These are phyloP conservation scores for Aspergillus ochraceoroseus DNA, from an alignment of 2,329 filamentous ascomycete genomes.

Conservation along the genomic window DNA sequence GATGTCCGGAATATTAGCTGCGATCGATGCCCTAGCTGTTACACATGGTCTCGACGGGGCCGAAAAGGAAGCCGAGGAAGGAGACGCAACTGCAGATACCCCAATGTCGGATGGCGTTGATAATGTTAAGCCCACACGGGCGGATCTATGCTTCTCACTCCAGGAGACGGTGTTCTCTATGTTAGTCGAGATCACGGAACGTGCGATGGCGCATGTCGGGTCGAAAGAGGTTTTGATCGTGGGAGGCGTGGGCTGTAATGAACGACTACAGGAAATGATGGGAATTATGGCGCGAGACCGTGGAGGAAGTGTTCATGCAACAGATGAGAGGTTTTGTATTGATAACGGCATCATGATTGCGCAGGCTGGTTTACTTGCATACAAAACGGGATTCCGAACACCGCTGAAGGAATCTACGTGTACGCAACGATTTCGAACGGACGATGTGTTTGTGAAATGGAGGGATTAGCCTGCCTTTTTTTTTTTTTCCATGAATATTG, in stretches of 20 bases:
- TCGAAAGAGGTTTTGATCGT: conserved; percentile 88
- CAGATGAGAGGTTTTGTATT: conserved; percentile 96
- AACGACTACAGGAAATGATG: conserved; percentile 97
- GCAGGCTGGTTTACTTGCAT: conserved; percentile 84
- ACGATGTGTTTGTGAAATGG: conserved; percentile 77
- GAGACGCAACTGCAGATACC: conserved; percentile 19
- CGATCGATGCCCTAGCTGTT: conserved; percentile 72
- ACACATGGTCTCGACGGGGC: conserved; percentile 36
- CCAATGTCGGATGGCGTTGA: conserved; percentile 26
- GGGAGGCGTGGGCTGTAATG: conserved; percentile 91
- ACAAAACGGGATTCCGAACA: conserved; percentile 73
- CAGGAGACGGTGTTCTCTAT: conserved; percentile 96
- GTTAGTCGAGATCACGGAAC: conserved; percentile 96
- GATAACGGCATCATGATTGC: conserved; percentile 99
- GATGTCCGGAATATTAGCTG: conserved; percentile 85
- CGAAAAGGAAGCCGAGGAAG: conserved; percentile 50
- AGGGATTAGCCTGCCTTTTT: conserved; percentile 52
- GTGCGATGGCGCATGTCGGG: conserved; percentile 96
- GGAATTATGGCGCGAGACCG: conserved; percentile 85
- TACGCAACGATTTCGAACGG: conserved; percentile 76
- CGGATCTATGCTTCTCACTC: conserved; percentile 86
- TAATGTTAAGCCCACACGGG: conserved; percentile 57
- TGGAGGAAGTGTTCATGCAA: conserved; percentile 86
- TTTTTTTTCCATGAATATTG: too few species aligned
- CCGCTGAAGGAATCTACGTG: conserved; percentile 74